phyloP scores from a whole-genome alignment of 2,329 filamentous ascomycete genomes.

The Chaetoscypha palmicola region DNA sequence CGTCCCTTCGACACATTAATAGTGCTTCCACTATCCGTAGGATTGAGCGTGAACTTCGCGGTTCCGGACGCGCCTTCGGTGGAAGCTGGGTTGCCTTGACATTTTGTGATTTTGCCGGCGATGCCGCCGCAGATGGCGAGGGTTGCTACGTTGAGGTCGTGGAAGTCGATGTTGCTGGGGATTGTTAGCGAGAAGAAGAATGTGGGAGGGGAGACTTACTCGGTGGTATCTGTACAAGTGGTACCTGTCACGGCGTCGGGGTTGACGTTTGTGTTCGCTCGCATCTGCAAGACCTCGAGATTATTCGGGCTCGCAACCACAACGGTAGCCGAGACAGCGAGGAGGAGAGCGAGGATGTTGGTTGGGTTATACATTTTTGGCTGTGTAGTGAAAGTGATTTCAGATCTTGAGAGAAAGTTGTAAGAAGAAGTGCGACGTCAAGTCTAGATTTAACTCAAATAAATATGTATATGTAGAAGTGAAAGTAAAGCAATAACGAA shows the following conservation, averaged over 20 bases:
- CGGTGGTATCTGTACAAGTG: conserved; percentile 29
- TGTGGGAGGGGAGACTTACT: conserved; percentile 17
- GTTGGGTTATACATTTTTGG: conserved; percentile 15
- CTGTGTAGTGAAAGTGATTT: background rate
- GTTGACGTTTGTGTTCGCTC: conserved; percentile 24
- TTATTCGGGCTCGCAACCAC: conserved; percentile 1
- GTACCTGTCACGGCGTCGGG: conserved; percentile 29
- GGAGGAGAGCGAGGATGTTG: conserved; percentile 12
- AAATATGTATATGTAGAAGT: conserved; percentile 1
- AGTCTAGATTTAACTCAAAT: background rate
- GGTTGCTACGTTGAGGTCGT: conserved; percentile 43
- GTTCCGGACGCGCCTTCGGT: conserved; percentile 42
- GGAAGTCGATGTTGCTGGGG: conserved; percentile 21
- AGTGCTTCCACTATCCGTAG: conserved; percentile 37
- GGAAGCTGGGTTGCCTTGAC: conserved; percentile 37
- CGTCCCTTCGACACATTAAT: conserved; percentile 47
- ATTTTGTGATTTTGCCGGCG: conserved; percentile 39
- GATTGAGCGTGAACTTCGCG: conserved; percentile 41
- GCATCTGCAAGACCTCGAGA: conserved; percentile 23
- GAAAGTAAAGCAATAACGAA: conserved; percentile 5
- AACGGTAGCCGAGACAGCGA: conserved; percentile 5
- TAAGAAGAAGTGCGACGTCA: conserved; percentile 5
- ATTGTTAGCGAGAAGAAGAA: background rate
- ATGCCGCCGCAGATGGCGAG: conserved; percentile 45
- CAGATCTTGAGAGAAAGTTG: background rate